Conservation (phyloP, 192 early-diverging fungal genomes). For the Kappamyces sp. region DNA sequence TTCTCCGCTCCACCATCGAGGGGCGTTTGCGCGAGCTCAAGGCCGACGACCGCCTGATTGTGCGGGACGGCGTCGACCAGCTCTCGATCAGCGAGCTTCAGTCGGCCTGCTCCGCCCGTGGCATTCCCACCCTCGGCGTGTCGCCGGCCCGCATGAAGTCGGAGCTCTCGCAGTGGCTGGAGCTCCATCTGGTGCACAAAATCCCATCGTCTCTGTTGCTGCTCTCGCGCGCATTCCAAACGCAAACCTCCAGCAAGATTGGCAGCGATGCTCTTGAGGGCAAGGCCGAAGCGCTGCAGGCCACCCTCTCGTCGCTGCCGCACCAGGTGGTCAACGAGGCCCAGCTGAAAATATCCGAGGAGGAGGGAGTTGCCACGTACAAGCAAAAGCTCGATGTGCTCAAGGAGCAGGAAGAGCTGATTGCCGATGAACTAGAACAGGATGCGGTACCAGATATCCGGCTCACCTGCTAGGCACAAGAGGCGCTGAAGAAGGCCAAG, state of each 20-base stretch:
- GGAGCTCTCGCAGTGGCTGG: constrained; percentile 90
- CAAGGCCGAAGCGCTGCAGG: constrained; percentile 79
- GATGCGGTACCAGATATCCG: constrained; percentile 38
- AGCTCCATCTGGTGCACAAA: constrained; percentile 86
- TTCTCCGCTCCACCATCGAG: constrained; percentile 87
- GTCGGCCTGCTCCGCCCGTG: constrained; percentile 79
- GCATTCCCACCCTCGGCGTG: constrained; percentile 82
- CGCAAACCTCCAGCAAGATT: constrained; percentile 23
- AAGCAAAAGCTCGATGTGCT: constrained; percentile 91
- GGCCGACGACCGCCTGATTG: constrained; percentile 85
- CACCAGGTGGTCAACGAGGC: constrained; percentile 86
- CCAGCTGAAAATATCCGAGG: constrained; percentile 78
- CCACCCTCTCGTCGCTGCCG: constrained; percentile 84
- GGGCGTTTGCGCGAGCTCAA: constrained; percentile 80
- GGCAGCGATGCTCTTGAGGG: constrained; percentile 38
- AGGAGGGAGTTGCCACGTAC: constrained; percentile 81
- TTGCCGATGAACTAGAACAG: constrained; percentile 90
- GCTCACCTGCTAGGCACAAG: constrained; percentile 41
- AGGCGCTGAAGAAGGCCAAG: constrained; percentile 52
- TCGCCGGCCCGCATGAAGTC: constrained; percentile 82
- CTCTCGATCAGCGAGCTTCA: constrained; percentile 85
- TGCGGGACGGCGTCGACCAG: constrained; percentile 78
- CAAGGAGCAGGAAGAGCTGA: constrained; percentile 94
- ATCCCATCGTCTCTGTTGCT: constrained; percentile 87
- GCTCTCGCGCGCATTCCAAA: constrained; percentile 79